Base-by-base conservation (phyloP, 2,329 filamentous ascomycete species). In the Pseudogymnoascus sp. region DNA sequence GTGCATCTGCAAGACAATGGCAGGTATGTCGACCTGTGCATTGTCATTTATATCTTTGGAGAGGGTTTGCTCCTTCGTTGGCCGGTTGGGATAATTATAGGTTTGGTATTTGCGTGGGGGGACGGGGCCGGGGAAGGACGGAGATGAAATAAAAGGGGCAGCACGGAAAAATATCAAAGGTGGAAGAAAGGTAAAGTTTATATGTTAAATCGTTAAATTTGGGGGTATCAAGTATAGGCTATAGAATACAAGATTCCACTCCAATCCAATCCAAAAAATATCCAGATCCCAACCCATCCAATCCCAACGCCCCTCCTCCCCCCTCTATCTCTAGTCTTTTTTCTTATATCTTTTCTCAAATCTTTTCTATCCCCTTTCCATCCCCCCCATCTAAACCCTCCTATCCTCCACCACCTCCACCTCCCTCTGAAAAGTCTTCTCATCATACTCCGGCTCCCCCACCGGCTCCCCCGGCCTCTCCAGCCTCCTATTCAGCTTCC, bases 201-300 rank as follows among this genome's bases (percentile, higher is more conserved):
- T 46, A 31, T 31, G 24, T 31, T 46, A 14, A 5, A 28, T 31
- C n/a, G n/a, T 12, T 50, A 14, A 53, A 53, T 53, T 53, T 31
- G 14, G 46, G 46, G 46, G 46, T 53, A 53, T 53, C 14, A 53
- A 53, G 46, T 53, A 53, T 53, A 31, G 46, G 43, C 24, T 28
- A 53, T 53, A 16, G 14, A 31, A 53, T 53, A 53, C 46, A 53
- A 53, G 46, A 53, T 53, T 53, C 24, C 46, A 53, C 46, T 53
- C 46, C 46, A 50, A 28, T 50, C 22, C 24, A 50, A 26, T 31
- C 14, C 46, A 28, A 31, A 53, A n/a, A 43, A 31, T 16, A 53
- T 2, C 1, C 38, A 50, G 10, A 50, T 50, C 22, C 41, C 26
- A 12, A 2, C 19, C 6, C 22, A 24, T 7, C 14, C 4, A 50